Evolutionary conservation across 2,329 filamentous ascomycete species (phyloP), one percentile per base, ranked within the genome.

Genomic region (Stemphylium vesicarium): DNA sequence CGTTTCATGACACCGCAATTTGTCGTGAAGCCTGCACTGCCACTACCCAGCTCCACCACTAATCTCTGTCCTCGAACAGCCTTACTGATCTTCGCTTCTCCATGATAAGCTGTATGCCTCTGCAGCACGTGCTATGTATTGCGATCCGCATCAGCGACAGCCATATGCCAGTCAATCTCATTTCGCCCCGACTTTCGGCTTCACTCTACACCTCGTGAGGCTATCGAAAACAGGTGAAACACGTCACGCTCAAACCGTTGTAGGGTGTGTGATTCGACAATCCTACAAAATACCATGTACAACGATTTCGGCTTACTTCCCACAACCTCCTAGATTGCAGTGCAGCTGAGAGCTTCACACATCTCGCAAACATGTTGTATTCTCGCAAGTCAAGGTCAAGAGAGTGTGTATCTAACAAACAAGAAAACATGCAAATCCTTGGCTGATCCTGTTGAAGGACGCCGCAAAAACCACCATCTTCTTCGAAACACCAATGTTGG

Each of bases 1-100:
- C 57, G 65, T 65, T 68, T 63, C 63, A 63, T 53, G 58, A 64
- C 64, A 60, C 59, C 51, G 57, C 56, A 66, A 64, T 59, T 64
- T 59, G 56, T 60, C 57, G 47, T 57, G 40, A 50, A 48, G 52
- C 45, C 38, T 45, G 57, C 57, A 60, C 57, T 58, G 59, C 60
- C 57, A 53, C 57, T 24, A 32, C 48, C 44, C 35, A 37, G 45
- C 51, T 54, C 51, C 40, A 40, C 51, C 42, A 15, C 49, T 43
- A 49, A 53, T 53, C 33, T 53, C 55, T 50, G 26, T 29, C 46
- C 18, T 44, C 33, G 29, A 36, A 44, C 35, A 18, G 8, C 24
- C 42, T 11, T 24, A 49, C 22, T 44, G 39, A 24, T 50, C 35
- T 45, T 40, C 24, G 18, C 32, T 29, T 48, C 42, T 52, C 43